Conservation (phyloP, 371 early-diverging fungal genomes). For the Chytridiales sp. region DNA sequence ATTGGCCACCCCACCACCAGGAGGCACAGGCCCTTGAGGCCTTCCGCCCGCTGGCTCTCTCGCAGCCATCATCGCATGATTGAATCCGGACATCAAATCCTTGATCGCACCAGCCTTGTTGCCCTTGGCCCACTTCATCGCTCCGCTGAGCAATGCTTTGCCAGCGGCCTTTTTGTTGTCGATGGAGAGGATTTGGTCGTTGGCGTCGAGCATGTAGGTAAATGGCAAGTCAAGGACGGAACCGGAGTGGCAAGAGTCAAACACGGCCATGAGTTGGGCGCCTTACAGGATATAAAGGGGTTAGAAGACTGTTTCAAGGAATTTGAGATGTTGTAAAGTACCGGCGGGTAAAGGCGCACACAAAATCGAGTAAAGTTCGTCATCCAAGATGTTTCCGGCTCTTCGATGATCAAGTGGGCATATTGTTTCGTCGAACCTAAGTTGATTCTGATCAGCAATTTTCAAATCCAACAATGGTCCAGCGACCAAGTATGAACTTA, state of each 20-base stretch:
- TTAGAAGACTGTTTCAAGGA: background rate
- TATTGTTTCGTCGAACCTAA: conserved; percentile 75
- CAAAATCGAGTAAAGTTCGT: conserved; percentile 38
- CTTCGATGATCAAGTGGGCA: conserved; percentile 75
- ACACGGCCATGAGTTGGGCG: conserved; percentile 4
- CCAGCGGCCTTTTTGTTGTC: background rate
- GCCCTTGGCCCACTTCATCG: background rate
- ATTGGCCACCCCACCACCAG: too few species aligned
- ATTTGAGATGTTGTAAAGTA: too few species aligned
- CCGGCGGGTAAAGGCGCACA: conserved; percentile 12
- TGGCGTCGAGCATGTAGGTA: conserved; percentile 33
- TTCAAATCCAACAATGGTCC: too few species aligned
- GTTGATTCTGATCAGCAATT: too few species aligned
- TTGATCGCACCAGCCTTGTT: background rate
- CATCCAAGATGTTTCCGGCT: conserved; percentile 78
- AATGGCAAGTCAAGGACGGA: conserved; percentile 45
- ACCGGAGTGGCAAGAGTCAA: conserved; percentile 57
- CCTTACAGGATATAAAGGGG: conserved; percentile 2
- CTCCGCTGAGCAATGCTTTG: conserved; percentile 9
- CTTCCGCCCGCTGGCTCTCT: background rate
- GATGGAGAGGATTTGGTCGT: conserved; percentile 5
- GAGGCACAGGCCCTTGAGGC: too few species aligned
- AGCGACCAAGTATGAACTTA: too few species aligned
- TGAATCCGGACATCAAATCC: background rate
- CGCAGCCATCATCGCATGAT: conserved; percentile 1